These are phyloP conservation scores for Diplodia scrobiculata DNA, from an alignment of 2,329 filamentous ascomycete species.

Conservation along the genomic window DNA sequence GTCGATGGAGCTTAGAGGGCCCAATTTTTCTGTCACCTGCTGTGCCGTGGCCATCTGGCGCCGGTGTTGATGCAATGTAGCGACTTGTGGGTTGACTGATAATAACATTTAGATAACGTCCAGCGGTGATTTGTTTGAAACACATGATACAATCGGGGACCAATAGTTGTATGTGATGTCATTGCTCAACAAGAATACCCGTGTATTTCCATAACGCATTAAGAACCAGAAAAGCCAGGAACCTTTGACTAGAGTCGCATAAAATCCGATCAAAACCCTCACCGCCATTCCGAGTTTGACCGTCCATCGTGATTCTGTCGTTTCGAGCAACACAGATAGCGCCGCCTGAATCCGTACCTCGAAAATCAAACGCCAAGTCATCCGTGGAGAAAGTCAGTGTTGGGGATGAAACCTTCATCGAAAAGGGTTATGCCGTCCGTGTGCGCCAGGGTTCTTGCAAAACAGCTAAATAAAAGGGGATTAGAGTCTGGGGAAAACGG, in stretches of 20 bases:
- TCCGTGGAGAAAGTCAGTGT: background rate
- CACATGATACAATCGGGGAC: too few species aligned
- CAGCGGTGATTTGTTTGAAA: background rate
- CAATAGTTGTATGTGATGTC: background rate
- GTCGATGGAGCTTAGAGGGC: too few species aligned
- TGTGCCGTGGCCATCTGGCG: too few species aligned
- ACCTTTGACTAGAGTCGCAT: background rate
- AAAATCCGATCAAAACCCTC: conserved; percentile 10
- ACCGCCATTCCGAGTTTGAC: background rate
- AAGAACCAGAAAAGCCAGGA: background rate
- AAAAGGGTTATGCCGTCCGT: conserved; percentile 15
- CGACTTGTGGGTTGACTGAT: background rate
- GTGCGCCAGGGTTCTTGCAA: conserved; percentile 10
- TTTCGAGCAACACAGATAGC: conserved; percentile 3
- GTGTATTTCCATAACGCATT: background rate
- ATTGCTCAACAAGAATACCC: conserved; percentile 9
- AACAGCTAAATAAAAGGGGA: background rate
- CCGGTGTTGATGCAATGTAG: too few species aligned
- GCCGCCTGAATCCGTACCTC: background rate
- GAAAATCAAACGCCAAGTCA: conserved; percentile 3
- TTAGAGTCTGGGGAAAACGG: background rate
- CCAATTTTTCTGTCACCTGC: too few species aligned
- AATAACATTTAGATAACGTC: background rate
- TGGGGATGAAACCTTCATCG: background rate
- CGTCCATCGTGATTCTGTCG: background rate